These are phyloP conservation scores for Podosphaera leucotricha DNA, from an alignment of 2,329 filamentous ascomycete species.

Conservation along the genomic window DNA sequence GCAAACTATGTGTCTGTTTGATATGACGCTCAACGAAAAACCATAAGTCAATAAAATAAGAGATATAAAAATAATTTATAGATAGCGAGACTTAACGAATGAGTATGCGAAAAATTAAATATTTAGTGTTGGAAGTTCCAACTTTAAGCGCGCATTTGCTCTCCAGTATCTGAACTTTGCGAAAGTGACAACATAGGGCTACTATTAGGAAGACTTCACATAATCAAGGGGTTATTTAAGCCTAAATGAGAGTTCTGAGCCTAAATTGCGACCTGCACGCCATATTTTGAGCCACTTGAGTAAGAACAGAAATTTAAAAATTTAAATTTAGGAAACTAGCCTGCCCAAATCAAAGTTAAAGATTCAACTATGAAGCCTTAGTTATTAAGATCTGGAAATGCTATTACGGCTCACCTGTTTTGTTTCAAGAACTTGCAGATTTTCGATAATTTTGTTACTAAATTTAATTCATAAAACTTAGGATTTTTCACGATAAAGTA, in stretches of 20 bases:
- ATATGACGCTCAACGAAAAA: background rate
- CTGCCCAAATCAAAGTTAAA: too few species aligned
- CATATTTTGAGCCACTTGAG: too few species aligned
- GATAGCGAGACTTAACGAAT: background rate
- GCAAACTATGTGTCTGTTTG: background rate
- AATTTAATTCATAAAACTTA: too few species aligned
- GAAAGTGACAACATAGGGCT: background rate
- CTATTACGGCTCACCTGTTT: too few species aligned
- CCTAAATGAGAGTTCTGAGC: background rate
- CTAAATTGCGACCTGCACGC: background rate
- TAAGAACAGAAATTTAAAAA: background rate
- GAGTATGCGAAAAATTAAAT: background rate
- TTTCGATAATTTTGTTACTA: too few species aligned
- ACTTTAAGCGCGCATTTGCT: background rate
- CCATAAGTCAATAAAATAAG: background rate
- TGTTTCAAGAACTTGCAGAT: too few species aligned
- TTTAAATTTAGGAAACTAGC: background rate
- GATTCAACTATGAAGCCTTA: too few species aligned
- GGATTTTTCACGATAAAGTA: too few species aligned
- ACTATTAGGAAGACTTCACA: background rate
- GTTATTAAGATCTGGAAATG: too few species aligned
- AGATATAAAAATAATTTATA: background rate
- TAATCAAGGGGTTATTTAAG: background rate
- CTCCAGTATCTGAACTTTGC: background rate
- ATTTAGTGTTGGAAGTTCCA: background rate